These are phyloP conservation scores for Pestalotiopsis sp. DNA, from an alignment of 2,329 filamentous ascomycete genomes.

Conservation along the genomic window DNA sequence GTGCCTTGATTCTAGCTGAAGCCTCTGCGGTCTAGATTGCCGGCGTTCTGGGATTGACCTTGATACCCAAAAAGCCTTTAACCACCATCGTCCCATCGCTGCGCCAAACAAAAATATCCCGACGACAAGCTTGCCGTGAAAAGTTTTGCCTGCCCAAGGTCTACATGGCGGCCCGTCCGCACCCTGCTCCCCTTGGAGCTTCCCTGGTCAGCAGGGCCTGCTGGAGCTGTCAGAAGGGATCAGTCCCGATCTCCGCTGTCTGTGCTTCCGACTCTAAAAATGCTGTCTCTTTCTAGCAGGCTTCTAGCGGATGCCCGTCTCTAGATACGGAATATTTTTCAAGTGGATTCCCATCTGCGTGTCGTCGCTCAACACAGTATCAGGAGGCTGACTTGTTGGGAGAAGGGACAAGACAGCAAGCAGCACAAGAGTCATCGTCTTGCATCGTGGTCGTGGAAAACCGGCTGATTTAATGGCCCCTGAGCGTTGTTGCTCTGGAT, in stretches of 20 bases:
- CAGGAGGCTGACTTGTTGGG: not conserved
- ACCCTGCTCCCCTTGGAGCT: constrained; percentile 1
- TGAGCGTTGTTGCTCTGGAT: not conserved
- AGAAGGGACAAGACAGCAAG: not conserved
- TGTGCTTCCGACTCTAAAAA: constrained; percentile 1
- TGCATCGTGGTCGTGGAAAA: not conserved
- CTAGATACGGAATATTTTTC: not conserved
- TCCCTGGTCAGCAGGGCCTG: constrained; percentile 3
- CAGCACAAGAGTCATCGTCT: not conserved
- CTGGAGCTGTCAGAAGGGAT: constrained; percentile 12
- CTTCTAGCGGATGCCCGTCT: not conserved
- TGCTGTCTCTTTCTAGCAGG: constrained; percentile 2
- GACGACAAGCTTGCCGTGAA: not conserved
- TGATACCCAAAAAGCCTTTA: constrained; percentile 10
- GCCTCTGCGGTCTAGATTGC: constrained; percentile 1
- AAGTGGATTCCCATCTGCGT: constrained; percentile 1
- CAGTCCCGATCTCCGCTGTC: constrained; percentile 12
- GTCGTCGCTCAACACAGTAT: not conserved
- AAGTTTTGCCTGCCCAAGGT: not conserved
- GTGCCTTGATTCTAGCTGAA: constrained; percentile 9
- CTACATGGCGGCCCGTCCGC: constrained; percentile 1
- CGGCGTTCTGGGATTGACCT: constrained; percentile 12
- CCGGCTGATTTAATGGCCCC: not conserved
- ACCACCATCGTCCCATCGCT: not conserved
- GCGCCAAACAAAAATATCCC: not conserved